Percentiles rank a stretch among this genome's conserved stretches.
phyloP scores from a whole-genome alignment of 352 stramenopile genomes.

The Pythium guiyangense region DNA sequence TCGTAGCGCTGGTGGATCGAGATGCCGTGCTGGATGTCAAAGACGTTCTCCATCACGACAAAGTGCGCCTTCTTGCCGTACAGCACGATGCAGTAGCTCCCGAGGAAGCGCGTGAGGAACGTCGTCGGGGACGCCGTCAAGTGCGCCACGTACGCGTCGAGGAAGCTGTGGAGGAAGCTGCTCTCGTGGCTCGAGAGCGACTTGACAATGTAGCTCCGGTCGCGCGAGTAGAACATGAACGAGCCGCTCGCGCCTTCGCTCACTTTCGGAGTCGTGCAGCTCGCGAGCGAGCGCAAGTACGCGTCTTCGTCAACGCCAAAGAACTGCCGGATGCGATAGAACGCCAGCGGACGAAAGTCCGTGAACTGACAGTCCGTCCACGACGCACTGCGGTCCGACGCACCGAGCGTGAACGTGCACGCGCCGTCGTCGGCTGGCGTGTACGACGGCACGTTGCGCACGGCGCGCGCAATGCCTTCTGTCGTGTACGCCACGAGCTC shows the following conservation, averaged over 20 bases:
- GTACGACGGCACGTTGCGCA: conserved; percentile 20
- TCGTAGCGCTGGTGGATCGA: conserved; percentile 84
- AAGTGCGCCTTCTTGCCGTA: conserved; percentile 76
- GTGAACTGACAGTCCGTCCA: conserved; percentile 62
- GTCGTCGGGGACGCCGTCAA: conserved; percentile 45
- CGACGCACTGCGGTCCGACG: too few relatives aligned
- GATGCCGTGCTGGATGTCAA: conserved; percentile 70
- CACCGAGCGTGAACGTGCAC: conserved; percentile 43
- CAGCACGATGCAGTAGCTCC: conserved; percentile 75
- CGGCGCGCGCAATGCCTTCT: conserved; percentile 57
- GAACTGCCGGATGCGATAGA: conserved; percentile 41
- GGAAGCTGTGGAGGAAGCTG: conserved; percentile 57
- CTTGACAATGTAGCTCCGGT: conserved; percentile 82
- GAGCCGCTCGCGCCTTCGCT: conserved; percentile 72
- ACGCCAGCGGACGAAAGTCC: conserved; percentile 47
- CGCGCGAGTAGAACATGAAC: conserved; percentile 78
- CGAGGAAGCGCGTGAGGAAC: conserved; percentile 80
- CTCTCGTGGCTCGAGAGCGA: conserved; percentile 58
- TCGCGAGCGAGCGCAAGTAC: conserved; percentile 53
- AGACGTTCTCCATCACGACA: conserved; percentile 89
- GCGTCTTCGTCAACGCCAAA: conserved; percentile 52
- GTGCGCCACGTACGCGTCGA: conserved; percentile 62
- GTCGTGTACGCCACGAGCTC: conserved; percentile 82
- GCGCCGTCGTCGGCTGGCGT: conserved; percentile 4
- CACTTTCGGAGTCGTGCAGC: conserved; percentile 69